phyloP scores from a whole-genome alignment of 2,329 filamentous ascomycete species.

The Calonectria multiphialidica region DNA sequence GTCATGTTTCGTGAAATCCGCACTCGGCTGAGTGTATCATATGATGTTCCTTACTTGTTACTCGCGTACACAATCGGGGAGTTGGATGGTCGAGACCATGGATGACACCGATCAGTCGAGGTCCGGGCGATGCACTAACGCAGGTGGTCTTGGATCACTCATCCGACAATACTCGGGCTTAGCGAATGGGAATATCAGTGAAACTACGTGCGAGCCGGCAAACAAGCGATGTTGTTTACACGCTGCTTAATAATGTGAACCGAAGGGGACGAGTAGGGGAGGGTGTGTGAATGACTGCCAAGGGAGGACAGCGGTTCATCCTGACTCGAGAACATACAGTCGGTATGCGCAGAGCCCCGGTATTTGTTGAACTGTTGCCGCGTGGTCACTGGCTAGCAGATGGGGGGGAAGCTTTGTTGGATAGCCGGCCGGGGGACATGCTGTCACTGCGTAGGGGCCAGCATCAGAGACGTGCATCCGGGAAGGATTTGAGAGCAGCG shows the following conservation, averaged over 20 bases:
- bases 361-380: neutral
- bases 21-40: neutral
- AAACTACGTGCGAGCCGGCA: neutral
- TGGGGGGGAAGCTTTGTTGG: constrained; percentile 7
- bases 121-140: constrained; percentile 7
- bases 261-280: neutral
- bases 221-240: neutral
- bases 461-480: constrained; percentile 10
- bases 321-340: neutral
- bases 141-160: neutral
- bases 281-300: neutral
- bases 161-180: constrained; percentile 14
- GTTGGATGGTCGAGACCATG: constrained; percentile 8
- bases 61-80: neutral
- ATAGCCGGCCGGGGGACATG: neutral
- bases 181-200: constrained; percentile 17
- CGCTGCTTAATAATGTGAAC: neutral
- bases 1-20: neutral
- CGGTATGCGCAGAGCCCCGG: neutral
- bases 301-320: neutral
- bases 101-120: neutral
- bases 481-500: constrained; percentile 1
- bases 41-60: constrained; percentile 8
- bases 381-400: neutral
- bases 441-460: constrained; percentile 16